Evolutionary conservation across 805 yeast genomes (phyloP).

Genomic region (Priceomyces carsonii): DNA sequence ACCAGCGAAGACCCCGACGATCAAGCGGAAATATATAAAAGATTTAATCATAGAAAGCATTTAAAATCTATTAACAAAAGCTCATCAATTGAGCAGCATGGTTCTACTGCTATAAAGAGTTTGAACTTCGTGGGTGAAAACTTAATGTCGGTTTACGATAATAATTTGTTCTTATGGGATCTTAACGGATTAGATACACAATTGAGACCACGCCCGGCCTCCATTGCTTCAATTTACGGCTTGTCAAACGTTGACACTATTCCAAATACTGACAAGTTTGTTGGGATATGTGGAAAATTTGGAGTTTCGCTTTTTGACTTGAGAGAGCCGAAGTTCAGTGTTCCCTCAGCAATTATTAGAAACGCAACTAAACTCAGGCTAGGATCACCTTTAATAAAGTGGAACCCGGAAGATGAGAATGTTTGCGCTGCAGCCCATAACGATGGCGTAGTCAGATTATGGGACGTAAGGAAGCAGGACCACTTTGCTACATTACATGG

Average conservation of each 20-base stretch:
- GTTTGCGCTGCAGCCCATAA: slow-evolving; percentile 64
- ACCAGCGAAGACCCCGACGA: slow-evolving; percentile 9
- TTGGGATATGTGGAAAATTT: slow-evolving; percentile 67
- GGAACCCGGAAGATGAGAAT: slow-evolving; percentile 64
- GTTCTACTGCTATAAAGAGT: slow-evolving; percentile 22
- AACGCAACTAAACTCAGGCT: slow-evolving; percentile 16
- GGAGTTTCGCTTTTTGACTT: slow-evolving; percentile 78
- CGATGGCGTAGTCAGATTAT: slow-evolving; percentile 58
- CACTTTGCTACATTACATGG: slow-evolving; percentile 56
- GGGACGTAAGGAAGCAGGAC: slow-evolving; percentile 72
- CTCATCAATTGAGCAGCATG: slow-evolving; percentile 17
- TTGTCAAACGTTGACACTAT: slow-evolving; percentile 52
- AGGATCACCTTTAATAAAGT: slow-evolving; percentile 49
- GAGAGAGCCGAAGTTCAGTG: slow-evolving; percentile 46
- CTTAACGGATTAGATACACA: slow-evolving; percentile 50
- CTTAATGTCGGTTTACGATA: slow-evolving; percentile 63
- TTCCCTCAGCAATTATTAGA: slow-evolving; percentile 24
- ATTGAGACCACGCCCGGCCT: slow-evolving; percentile 47
- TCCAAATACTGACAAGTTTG: slow-evolving; percentile 46
- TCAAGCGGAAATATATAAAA: slow-evolving; percentile 71
- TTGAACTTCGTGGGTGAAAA: slow-evolving; percentile 34
- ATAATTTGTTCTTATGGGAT: slow-evolving; percentile 79
- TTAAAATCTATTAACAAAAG: slow-evolving; percentile 35
- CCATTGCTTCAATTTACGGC: slow-evolving; percentile 54
- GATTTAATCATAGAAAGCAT: slow-evolving; percentile 79